These are phyloP conservation scores for Stephania yunnanensis DNA, from an alignment of 164 flowering plant genomes.

Conservation along the genomic window DNA sequence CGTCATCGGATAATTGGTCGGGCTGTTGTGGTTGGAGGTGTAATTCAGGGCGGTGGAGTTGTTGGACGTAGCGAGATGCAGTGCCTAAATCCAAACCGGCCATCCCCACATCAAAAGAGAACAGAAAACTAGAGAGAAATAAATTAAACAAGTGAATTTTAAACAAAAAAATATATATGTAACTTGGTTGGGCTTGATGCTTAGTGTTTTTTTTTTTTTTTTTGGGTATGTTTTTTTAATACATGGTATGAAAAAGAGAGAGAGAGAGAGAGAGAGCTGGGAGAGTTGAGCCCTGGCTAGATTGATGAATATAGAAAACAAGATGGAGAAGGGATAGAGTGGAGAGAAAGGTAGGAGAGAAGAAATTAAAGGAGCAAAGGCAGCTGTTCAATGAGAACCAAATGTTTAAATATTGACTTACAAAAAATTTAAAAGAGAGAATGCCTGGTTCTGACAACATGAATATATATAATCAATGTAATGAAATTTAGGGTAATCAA, in stretches of 20 bases:
- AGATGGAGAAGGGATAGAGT: too few relatives aligned
- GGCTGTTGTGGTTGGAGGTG: conserved; percentile 35
- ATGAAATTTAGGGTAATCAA: background rate
- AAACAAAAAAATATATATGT: background rate
- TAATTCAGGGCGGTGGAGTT: conserved; percentile 40
- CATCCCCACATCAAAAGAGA: conserved; percentile 44
- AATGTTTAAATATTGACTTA: conserved; percentile 20
- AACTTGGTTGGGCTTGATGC: too few relatives aligned
- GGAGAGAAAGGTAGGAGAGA: conserved; percentile 6
- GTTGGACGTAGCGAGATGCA: conserved; percentile 51
- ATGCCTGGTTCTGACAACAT: background rate
- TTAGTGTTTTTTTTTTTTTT: too few relatives aligned
- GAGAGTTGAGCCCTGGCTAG: conserved; percentile 16
- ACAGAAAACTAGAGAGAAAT: conserved; percentile 22
- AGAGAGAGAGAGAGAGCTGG: conserved; percentile 13
- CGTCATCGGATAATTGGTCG: conserved; percentile 26
- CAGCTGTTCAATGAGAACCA: conserved; percentile 31
- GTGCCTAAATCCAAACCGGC: conserved; percentile 83
- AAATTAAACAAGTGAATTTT: conserved; percentile 16
- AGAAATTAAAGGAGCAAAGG: conserved; percentile 21
- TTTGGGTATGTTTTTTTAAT: too few relatives aligned
- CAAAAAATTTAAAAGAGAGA: background rate
- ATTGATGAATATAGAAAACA: too few relatives aligned
- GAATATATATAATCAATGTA: background rate
- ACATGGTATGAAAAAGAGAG: background rate